Conservation (phyloP, 768 basidiomycete species). For the Podaxis carcinomalis region DNA sequence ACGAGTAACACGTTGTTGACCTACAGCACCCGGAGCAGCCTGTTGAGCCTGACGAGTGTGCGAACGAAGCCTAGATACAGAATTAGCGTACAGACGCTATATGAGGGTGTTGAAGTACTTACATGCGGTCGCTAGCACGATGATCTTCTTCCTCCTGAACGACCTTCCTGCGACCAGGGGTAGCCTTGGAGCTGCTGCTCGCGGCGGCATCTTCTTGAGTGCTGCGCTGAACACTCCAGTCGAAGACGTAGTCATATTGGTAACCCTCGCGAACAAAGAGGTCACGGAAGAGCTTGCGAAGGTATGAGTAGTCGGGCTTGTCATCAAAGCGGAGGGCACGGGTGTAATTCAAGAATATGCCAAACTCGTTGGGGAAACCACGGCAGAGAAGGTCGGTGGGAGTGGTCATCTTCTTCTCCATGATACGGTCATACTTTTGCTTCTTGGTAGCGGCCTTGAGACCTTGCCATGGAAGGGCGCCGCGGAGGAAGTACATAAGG, state of each 20-base stretch:
- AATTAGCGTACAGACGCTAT: slow-evolving; percentile 18
- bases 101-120: slow-evolving; percentile 30
- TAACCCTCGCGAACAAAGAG: slow-evolving; percentile 96
- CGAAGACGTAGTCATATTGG: slow-evolving; percentile 99
- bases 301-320: slow-evolving; percentile 99
- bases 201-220: slow-evolving; percentile 62
- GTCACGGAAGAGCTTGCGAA: slow-evolving; percentile 98
- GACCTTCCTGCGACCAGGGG: slow-evolving; percentile 69
- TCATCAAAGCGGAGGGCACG: slow-evolving; percentile 99
- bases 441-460: slow-evolving; percentile 99
- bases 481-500: slow-evolving; percentile 99
- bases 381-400: slow-evolving; percentile 96
- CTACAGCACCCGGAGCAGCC: slow-evolving; percentile 43
- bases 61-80: slow-evolving; percentile 66
- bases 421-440: slow-evolving; percentile 99
- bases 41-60: slow-evolving; percentile 83
- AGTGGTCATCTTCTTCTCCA: slow-evolving; percentile 99
- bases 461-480: slow-evolving; percentile 97
- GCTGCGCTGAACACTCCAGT: slow-evolving; percentile 90
- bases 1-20: slow-evolving; percentile 40
- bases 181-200: slow-evolving; percentile 57
- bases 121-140: slow-evolving; percentile 80
- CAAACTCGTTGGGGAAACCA: slow-evolving; percentile 99
- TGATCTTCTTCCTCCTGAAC: slow-evolving; percentile 85
- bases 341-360: slow-evolving; percentile 98